These are phyloP conservation scores for Ustilago cynodontis DNA, from an alignment of 1,284 basidiomycete species.

Conservation along the genomic window DNA sequence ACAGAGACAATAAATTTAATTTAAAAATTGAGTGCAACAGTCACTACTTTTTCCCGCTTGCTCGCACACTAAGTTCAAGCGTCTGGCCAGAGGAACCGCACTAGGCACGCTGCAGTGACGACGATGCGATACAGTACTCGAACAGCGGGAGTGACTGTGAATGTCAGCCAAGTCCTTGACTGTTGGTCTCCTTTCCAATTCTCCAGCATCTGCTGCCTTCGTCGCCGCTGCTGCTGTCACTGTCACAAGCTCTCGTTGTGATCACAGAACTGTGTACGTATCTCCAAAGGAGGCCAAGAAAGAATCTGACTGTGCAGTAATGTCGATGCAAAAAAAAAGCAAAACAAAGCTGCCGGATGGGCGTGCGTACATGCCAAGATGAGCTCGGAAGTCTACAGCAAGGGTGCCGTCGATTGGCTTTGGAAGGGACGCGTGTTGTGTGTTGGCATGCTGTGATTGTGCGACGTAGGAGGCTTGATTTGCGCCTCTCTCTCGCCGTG, in stretches of 20 bases:
- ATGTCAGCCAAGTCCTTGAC: neutral
- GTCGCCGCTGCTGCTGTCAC: neutral
- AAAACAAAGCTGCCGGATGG: neutral
- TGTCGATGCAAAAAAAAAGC: neutral
- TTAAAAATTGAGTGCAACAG: slow-evolving; percentile 3
- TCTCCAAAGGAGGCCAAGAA: too few relatives aligned
- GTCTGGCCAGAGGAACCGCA: neutral
- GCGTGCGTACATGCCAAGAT: neutral
- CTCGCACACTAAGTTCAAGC: neutral
- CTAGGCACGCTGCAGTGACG: neutral
- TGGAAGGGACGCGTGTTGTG: neutral
- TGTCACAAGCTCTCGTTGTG: neutral
- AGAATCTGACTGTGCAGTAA: too few relatives aligned
- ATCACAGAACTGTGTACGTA: too few relatives aligned
- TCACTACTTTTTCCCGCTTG: neutral
- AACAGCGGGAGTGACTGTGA: neutral
- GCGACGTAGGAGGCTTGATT: slow-evolving; percentile 8
- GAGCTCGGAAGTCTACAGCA: neutral
- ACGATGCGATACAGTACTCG: slow-evolving; percentile 1
- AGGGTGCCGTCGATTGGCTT: neutral
- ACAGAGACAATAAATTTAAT: neutral
- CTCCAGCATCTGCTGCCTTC: neutral
- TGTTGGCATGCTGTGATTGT: neutral
- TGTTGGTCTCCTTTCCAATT: too few relatives aligned
- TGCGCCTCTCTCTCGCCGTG: neutral